Conservation (phyloP, 1,284 basidiomycete genomes). For the Lentinus polychrous region DNA sequence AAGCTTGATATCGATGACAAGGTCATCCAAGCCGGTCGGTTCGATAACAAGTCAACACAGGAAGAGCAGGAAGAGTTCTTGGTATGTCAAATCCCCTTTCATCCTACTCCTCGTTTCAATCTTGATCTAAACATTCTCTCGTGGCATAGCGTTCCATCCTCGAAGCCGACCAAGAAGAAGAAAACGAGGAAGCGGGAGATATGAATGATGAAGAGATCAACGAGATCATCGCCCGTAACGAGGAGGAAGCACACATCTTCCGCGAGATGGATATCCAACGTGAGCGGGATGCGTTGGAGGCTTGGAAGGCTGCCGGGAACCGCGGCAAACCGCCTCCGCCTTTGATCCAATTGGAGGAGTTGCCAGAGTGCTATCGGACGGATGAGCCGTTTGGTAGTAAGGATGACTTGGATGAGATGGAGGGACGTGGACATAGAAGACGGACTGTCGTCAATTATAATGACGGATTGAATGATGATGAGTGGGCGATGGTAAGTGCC, state of each 20-base stretch:
- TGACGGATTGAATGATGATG: constrained; percentile 91
- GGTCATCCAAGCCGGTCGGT: constrained; percentile 98
- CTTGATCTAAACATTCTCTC: background rate
- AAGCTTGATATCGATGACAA: constrained; percentile 99
- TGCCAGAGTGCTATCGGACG: constrained; percentile 88
- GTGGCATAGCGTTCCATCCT: constrained; percentile 72
- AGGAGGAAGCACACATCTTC: constrained; percentile 78
- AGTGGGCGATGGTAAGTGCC: constrained; percentile 73
- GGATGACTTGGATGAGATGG: constrained; percentile 62
- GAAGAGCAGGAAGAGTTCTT: constrained; percentile 96
- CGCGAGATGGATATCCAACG: constrained; percentile 82
- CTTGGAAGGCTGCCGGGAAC: constrained; percentile 73
- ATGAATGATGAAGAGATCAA: constrained; percentile 98
- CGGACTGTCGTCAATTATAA: constrained; percentile 88
- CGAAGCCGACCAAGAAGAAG: constrained; percentile 89
- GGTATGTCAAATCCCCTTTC: constrained; percentile 38
- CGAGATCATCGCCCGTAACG: constrained; percentile 83
- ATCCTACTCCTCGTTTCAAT: too few species aligned
- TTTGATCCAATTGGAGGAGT: constrained; percentile 85
- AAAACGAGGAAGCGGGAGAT: constrained; percentile 89
- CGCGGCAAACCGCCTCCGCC: constrained; percentile 74
- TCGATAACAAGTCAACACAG: constrained; percentile 97
- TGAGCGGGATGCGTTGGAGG: constrained; percentile 59
- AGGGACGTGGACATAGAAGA: constrained; percentile 81
- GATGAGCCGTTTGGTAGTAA: constrained; percentile 74